A percentile compares a stretch with the other conserved stretches of the same genome.
Evolutionary conservation across 768 basidiomycete species (phyloP).

Genomic region (Suillus variegatus): DNA sequence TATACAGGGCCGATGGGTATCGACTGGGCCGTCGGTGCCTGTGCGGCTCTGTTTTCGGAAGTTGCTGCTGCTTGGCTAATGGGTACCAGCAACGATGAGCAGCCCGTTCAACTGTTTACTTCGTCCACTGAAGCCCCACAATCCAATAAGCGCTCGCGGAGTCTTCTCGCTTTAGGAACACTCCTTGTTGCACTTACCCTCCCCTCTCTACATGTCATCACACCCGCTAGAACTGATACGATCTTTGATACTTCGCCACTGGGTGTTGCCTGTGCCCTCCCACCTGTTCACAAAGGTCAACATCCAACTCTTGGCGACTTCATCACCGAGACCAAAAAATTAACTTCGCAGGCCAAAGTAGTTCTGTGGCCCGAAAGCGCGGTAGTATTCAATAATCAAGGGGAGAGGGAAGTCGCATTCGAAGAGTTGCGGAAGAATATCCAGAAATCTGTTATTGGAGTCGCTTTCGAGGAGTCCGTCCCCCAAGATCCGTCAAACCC

Average conservation of each 20-base stretch:
- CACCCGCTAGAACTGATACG: slow-evolving; percentile 41
- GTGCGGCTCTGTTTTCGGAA: slow-evolving; percentile 68
- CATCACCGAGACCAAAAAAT: slow-evolving; percentile 53
- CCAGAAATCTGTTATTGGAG: slow-evolving; percentile 54
- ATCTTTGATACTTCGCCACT: slow-evolving; percentile 51
- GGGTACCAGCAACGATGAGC: slow-evolving; percentile 31
- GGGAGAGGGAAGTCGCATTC: slow-evolving; percentile 53
- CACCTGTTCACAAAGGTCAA: slow-evolving; percentile 44
- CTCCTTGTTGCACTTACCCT: slow-evolving; percentile 48
- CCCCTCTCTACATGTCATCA: slow-evolving; percentile 53
- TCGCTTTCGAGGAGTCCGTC: slow-evolving; percentile 70
- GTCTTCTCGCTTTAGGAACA: slow-evolving; percentile 37
- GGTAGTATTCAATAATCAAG: slow-evolving; percentile 55
- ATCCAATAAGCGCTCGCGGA: slow-evolving; percentile 19
- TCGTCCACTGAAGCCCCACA: not conserved
- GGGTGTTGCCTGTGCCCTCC: slow-evolving; percentile 68
- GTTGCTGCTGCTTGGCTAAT: slow-evolving; percentile 59
- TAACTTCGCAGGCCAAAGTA: slow-evolving; percentile 49
- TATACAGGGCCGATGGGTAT: slow-evolving; percentile 57
- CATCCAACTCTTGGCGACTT: slow-evolving; percentile 58
- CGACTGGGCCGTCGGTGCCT: slow-evolving; percentile 78
- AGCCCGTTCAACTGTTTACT: slow-evolving; percentile 8
- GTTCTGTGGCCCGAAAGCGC: slow-evolving; percentile 85
- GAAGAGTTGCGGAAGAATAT: slow-evolving; percentile 37
- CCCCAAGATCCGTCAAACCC: slow-evolving; percentile 38